phyloP scores from a whole-genome alignment of 108 stramenopile genomes.

The Bacterosira constricta region DNA sequence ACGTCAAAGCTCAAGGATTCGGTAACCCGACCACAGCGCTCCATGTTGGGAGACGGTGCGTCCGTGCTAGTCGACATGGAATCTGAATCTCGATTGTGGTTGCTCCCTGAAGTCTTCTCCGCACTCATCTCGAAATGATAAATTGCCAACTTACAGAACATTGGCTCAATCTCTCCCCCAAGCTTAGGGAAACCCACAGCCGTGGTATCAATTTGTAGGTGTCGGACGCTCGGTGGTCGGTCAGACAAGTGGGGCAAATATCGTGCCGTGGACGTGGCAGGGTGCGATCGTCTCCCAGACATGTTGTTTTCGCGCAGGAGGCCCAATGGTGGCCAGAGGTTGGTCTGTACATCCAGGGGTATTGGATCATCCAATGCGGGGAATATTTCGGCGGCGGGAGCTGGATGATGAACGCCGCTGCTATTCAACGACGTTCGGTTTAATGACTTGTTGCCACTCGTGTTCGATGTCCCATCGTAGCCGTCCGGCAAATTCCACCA shows the following conservation, averaged over 20 bases:
- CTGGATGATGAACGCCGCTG: neutral
- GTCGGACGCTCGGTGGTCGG: conserved; percentile 75
- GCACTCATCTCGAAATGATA: conserved; percentile 80
- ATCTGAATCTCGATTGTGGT: neutral
- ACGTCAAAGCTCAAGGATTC: conserved; percentile 84
- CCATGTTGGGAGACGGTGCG: conserved; percentile 56
- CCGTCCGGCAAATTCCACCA: conserved; percentile 63
- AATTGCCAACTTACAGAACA: conserved; percentile 85
- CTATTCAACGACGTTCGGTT: neutral
- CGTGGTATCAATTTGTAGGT: conserved; percentile 87
- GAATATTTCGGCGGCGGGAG: conserved; percentile 46
- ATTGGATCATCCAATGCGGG: conserved; percentile 56
- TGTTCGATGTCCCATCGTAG: conserved; percentile 7
- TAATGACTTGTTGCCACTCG: neutral
- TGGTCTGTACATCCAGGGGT: conserved; percentile 58
- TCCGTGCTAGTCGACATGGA: conserved; percentile 28
- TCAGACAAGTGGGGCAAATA: conserved; percentile 84
- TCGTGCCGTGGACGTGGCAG: conserved; percentile 75
- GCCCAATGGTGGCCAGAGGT: conserved; percentile 65
- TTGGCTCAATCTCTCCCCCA: conserved; percentile 85
- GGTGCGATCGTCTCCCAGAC: conserved; percentile 65
- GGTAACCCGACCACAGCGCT: conserved; percentile 78
- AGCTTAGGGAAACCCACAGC: conserved; percentile 85
- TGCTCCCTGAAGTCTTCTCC: neutral
- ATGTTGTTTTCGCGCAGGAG: conserved; percentile 70